Evolutionary conservation across 352 stramenopile species (phyloP).

Genomic region (Peronospora tabacina): DNA sequence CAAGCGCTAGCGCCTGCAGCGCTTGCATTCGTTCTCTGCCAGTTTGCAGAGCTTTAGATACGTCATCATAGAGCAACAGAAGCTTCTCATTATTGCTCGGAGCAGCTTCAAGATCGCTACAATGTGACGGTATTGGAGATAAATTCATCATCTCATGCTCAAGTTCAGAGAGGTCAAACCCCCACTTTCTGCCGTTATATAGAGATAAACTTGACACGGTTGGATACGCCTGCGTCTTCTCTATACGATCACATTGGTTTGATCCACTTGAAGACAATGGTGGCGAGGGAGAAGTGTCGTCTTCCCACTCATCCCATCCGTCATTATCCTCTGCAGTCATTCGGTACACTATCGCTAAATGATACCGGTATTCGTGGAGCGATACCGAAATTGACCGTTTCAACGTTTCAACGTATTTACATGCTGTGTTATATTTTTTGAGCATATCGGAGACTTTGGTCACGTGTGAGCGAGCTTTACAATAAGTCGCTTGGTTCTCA

Average conservation of each 20-base stretch:
- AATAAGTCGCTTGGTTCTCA: too few relatives aligned
- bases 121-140: constrained; percentile 7
- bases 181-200: constrained; percentile 19
- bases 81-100: constrained; percentile 10
- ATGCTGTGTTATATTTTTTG: too few relatives aligned
- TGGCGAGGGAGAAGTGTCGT: constrained; percentile 5
- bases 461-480: too few relatives aligned
- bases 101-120: not conserved
- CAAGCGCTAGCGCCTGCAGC: constrained; percentile 32
- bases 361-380: too few relatives aligned
- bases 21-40: constrained; percentile 12
- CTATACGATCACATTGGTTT: constrained; percentile 1
- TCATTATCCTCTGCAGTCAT: constrained; percentile 16
- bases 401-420: too few relatives aligned
- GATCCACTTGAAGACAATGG: not conserved
- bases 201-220: constrained; percentile 1
- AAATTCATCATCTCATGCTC: constrained; percentile 27
- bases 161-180: constrained; percentile 34
- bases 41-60: constrained; percentile 5
- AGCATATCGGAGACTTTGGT: too few relatives aligned
- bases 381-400: too few relatives aligned
- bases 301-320: constrained; percentile 52
- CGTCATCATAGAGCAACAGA: constrained; percentile 2
- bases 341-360: not conserved
- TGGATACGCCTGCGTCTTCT: constrained; percentile 8